phyloP scores from a whole-genome alignment of 2,329 filamentous ascomycete genomes.

The Aspergillus sp. region DNA sequence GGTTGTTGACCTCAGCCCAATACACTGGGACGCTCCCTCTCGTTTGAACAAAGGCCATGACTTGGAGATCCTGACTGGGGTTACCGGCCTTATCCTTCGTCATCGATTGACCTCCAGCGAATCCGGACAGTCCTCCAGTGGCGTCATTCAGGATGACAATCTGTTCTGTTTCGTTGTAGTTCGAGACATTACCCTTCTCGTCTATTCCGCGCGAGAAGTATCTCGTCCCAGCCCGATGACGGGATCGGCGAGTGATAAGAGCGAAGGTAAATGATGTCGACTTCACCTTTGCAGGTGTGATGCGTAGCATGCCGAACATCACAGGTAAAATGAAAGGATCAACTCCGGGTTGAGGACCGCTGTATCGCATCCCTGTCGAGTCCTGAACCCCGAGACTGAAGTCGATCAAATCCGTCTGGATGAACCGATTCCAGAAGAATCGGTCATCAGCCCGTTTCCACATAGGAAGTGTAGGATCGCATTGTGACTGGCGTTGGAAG shows the following conservation, averaged over 20 bases:
- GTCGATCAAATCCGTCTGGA: slow-evolving; percentile 87
- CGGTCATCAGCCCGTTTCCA: slow-evolving; percentile 94
- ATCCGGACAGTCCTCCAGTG: slow-evolving; percentile 71
- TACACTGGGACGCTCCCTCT: slow-evolving; percentile 93
- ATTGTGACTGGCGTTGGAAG: slow-evolving; percentile 87
- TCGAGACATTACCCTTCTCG: slow-evolving; percentile 90
- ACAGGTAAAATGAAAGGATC: slow-evolving; percentile 94
- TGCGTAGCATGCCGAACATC: slow-evolving; percentile 94
- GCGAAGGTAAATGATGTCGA: slow-evolving; percentile 78
- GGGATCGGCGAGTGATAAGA: slow-evolving; percentile 83
- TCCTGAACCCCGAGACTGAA: slow-evolving; percentile 64
- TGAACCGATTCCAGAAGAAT: slow-evolving; percentile 97
- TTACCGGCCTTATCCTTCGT: slow-evolving; percentile 63
- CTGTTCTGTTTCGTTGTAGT: slow-evolving; percentile 99
- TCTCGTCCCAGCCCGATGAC: slow-evolving; percentile 83
- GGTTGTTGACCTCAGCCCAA: slow-evolving; percentile 93
- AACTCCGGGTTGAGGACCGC: slow-evolving; percentile 63
- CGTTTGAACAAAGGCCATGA: slow-evolving; percentile 93
- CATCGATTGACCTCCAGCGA: slow-evolving; percentile 71
- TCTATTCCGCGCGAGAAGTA: slow-evolving; percentile 95
- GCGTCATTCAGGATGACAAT: slow-evolving; percentile 84
- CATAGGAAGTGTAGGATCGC: slow-evolving; percentile 68
- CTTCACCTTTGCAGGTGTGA: slow-evolving; percentile 82
- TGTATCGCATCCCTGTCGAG: slow-evolving; percentile 44
- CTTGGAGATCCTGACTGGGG: slow-evolving; percentile 72